Base-by-base conservation (phyloP, 139 green algal genomes). In the Penium margaritaceum region DNA sequence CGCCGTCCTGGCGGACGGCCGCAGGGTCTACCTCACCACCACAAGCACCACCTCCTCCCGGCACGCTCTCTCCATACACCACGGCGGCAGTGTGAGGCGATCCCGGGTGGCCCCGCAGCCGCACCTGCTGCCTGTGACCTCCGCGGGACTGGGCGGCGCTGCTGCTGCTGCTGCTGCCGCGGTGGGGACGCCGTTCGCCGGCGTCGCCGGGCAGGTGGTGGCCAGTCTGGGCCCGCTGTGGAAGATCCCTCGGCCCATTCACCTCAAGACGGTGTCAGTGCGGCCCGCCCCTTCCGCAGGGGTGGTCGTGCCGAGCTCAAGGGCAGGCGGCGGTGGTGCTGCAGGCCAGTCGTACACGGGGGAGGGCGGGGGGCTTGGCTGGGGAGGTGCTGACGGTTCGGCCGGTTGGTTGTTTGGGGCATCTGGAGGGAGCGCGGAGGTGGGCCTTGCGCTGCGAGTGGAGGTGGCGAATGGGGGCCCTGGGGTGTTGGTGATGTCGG, bases 11-110 rank as follows among this genome's bases (percentile, higher is more conserved):
- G 84, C 87, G 6, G 90, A 96, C 61, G 92, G 90, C 6, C 74
- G 89, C 0, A 81, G 92, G 15, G 84, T 95, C 1, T 96, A 92
- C 82, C 90, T 95, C 72, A 84, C 82, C 24, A 87, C 81, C 24
- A 30, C 74, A 2, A 34, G 58, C 43, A 24, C 63, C 24, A 14
- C 53, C 53, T 15, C 53, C 14, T 12, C n/a, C 53, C 14, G 21
- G 53, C 14, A 12, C 53, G 6, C 53, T 17, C 53, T 12, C 9
- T 17, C 6, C 14, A 6, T 6, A 12, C 53, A 5, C 24, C 53
- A 12, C 14, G n/a, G n/a, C n/a, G n/a, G n/a, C n/a, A n/a, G n/a
- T n/a, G n/a, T n/a, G n/a, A n/a, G n/a, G n/a, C n/a, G n/a, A n/a
- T n/a, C 53, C 14, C 27, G 21, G 9, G n/a, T 17, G 9, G 53